Percentiles rank a stretch among this genome's conserved stretches.
Conservation (phyloP, 2,329 filamentous ascomycete genomes). For the Intubia oerlemansii region DNA sequence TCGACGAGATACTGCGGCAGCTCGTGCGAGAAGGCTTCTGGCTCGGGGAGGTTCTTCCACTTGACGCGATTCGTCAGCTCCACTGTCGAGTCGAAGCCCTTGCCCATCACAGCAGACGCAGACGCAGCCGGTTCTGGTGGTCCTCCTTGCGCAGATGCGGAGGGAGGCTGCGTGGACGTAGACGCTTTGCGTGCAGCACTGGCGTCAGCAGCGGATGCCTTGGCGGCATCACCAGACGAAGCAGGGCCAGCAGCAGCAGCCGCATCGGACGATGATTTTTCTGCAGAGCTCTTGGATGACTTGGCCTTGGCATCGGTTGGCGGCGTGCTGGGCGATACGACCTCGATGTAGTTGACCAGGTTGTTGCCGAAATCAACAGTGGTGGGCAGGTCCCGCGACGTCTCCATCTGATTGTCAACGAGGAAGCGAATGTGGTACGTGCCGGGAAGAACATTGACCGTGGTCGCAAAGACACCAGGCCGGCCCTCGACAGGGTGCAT, state of each 20-base stretch:
- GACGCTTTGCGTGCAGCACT: constrained; percentile 9
- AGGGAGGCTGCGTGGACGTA: no score
- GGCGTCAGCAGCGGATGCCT: no score
- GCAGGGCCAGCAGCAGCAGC: constrained; percentile 11
- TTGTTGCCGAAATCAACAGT: constrained; percentile 97
- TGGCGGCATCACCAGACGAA: no score
- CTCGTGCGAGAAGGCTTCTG: constrained; percentile 43
- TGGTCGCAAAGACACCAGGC: constrained; percentile 49
- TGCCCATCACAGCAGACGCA: neutral
- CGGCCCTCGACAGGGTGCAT: constrained; percentile 48
- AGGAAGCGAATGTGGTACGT: constrained; percentile 96
- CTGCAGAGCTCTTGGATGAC: no score
- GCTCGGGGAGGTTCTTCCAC: constrained; percentile 33
- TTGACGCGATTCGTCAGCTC: constrained; percentile 15
- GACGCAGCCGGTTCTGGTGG: neutral
- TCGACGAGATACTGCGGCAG: constrained; percentile 76
- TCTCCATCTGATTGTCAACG: constrained; percentile 83
- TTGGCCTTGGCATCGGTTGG: constrained; percentile 6
- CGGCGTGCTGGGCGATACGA: constrained; percentile 52
- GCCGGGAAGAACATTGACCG: constrained; percentile 68
- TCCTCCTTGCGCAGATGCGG: no score
- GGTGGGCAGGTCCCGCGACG: constrained; percentile 68
- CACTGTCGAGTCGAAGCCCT: constrained; percentile 1
- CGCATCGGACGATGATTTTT: neutral
- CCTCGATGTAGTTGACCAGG: constrained; percentile 94